Base-by-base conservation (phyloP, 2,329 filamentous ascomycete species). In the Cladosporium sp. region DNA sequence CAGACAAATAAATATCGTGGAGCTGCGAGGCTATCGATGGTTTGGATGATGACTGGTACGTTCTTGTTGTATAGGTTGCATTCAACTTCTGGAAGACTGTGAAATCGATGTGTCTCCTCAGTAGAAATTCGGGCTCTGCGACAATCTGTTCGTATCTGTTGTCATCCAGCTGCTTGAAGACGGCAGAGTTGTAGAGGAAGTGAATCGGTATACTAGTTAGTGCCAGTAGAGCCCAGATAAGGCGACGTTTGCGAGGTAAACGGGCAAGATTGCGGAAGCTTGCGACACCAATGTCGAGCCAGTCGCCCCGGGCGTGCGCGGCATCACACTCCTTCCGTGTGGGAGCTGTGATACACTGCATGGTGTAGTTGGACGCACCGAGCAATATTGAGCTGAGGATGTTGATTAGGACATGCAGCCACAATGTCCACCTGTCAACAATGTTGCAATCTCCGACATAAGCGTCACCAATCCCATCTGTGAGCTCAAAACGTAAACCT, bases 261-360 rank as follows among this genome's bases (percentile, higher is more conserved):
- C 62, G 59, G 23, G 46, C 57, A 18, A 81, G 39, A 66, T 82
- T 83, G 1, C 79, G 73, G 2, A 78, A 28, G 36, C 79, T 82
- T 7, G 78, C 73, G 2, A 82, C 70, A 0, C 84, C 82, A 53
- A 84, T 79, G 36, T 82, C 79, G 0, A 85, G 70, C 78, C 79
- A 81, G 18, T 69, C 73, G 1, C 76, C 72, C 56, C 70, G 67
- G 0, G 67, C 58, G 72, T 87, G 85, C 0, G 82, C 83, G 16
- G 67, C 68, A 57, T 86, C 80, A 13, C 86, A 71, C 48, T 86
- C 82, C 2, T 6, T 28, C 26, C 85, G 74, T 0, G 81, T 85
- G 0, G 85, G 84, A 0, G 83, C 79, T 14, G 74, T 79, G 14
- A 87, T 72, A 23, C 80, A 76, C 66, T 86, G 84, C 81, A 85